These are phyloP conservation scores for Cafeteria roenbergensis DNA, from an alignment of 108 stramenopile species.

Conservation along the genomic window DNA sequence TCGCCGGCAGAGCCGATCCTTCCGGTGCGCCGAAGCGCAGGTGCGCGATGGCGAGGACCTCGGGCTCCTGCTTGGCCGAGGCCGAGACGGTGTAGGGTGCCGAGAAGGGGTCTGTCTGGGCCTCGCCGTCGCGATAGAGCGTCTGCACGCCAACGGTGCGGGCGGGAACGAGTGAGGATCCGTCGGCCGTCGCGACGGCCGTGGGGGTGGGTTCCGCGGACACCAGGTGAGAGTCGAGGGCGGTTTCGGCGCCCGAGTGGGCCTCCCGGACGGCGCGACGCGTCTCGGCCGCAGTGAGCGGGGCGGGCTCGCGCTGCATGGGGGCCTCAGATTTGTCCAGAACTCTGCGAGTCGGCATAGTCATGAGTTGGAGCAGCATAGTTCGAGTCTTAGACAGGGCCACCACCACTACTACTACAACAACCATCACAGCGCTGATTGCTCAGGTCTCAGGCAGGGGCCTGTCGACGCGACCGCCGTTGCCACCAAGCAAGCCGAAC, in stretches of 20 bases:
- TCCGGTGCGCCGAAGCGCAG: conserved; percentile 17
- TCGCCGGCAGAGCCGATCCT: conserved; percentile 32
- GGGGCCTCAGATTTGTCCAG: not conserved
- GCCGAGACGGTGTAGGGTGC: conserved; percentile 30
- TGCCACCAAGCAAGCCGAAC: too few relatives aligned
- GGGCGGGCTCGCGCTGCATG: too few relatives aligned
- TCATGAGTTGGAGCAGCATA: too few relatives aligned
- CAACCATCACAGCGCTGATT: too few relatives aligned
- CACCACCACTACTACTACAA: too few relatives aligned
- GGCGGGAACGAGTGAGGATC: not conserved
- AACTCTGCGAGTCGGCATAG: too few relatives aligned
- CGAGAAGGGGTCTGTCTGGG: conserved; percentile 49
- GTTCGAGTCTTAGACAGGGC: too few relatives aligned
- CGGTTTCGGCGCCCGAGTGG: not conserved
- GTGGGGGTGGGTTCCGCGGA: too few relatives aligned
- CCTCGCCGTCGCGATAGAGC: conserved; percentile 44
- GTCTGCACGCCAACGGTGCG: conserved; percentile 37
- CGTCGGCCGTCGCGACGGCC: too few relatives aligned
- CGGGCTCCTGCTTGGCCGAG: conserved; percentile 32
- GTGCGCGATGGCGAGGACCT: conserved; percentile 38
- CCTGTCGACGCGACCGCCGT: too few relatives aligned
- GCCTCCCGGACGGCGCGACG: not conserved
- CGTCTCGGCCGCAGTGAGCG: too few relatives aligned
- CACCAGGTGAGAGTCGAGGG: not conserved
- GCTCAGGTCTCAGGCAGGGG: too few relatives aligned